phyloP scores from a whole-genome alignment of 352 stramenopile genomes.

The Phytopythium aichiense region DNA sequence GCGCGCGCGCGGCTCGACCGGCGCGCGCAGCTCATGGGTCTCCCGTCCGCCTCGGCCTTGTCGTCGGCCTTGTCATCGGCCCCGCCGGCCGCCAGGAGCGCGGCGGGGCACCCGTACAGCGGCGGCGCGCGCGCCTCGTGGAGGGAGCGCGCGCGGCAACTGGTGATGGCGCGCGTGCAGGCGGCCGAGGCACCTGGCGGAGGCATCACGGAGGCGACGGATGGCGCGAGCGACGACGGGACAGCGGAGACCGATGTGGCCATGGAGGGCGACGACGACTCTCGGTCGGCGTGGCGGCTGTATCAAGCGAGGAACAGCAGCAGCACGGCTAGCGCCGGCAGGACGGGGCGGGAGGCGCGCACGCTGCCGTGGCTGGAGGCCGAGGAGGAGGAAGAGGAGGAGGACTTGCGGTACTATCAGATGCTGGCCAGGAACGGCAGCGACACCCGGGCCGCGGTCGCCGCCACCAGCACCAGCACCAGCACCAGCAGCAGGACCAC shows the following conservation, averaged over 20 bases:
- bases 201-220: too few species aligned
- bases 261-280: background rate
- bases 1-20: background rate
- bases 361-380: conserved; percentile 1
- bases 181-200: background rate
- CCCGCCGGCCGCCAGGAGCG: background rate
- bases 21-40: background rate
- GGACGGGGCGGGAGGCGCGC: background rate
- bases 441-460: too few species aligned
- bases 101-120: background rate
- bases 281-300: background rate
- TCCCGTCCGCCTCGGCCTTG: background rate
- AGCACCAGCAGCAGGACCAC: background rate
- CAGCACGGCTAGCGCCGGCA: background rate
- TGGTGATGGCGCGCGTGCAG: conserved; percentile 21
- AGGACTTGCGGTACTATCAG: conserved; percentile 9
- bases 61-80: too few species aligned
- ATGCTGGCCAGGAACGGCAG: conserved; percentile 1
- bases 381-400: conserved; percentile 4
- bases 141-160: conserved; percentile 13
- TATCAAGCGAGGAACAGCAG: conserved; percentile 3
- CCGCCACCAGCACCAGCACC: too few species aligned
- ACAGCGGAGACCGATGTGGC: background rate
- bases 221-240: background rate
- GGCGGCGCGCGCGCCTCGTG: conserved; percentile 8